Percentiles rank a stretch among this genome's conserved stretches.
Evolutionary conservation across 768 basidiomycete species (phyloP).

Genomic region (Tubosaeta brunneosetosa): DNA sequence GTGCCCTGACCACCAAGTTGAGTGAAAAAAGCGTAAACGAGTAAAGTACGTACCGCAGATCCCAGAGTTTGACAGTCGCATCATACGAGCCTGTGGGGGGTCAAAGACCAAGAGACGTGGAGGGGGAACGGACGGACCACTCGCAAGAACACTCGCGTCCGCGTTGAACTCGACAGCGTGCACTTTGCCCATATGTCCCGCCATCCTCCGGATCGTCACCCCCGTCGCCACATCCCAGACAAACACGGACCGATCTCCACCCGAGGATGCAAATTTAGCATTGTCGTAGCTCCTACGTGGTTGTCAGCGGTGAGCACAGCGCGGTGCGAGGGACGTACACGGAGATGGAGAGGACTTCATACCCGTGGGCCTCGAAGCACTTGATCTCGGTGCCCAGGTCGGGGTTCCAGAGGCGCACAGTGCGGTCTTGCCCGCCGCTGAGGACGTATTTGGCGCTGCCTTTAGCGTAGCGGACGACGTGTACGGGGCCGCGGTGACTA

Average conservation of each 20-base stretch:
- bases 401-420: conserved; percentile 89
- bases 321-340: conserved; percentile 53
- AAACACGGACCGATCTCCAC: conserved; percentile 90
- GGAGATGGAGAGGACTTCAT: conserved; percentile 87
- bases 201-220: conserved; percentile 72
- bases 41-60: conserved; percentile 58
- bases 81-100: conserved; percentile 78
- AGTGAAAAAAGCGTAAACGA: background rate
- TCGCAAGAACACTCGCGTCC: conserved; percentile 82
- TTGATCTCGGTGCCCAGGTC: conserved; percentile 85
- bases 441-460: conserved; percentile 84
- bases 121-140: conserved; percentile 49
- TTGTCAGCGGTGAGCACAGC: background rate
- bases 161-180: conserved; percentile 87
- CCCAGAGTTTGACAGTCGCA: conserved; percentile 88
- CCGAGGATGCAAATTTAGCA: conserved; percentile 87
- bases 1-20: conserved; percentile 46
- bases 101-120: background rate
- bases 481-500: conserved; percentile 78
- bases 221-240: conserved; percentile 95
- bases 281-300: conserved; percentile 81
- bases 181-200: conserved; percentile 90
- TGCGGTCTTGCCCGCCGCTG: conserved; percentile 91
- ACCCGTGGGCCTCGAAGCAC: conserved; percentile 85
- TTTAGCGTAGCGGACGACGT: conserved; percentile 88